phyloP scores from a whole-genome alignment of 305 asterid species.

The Nicotiana rustica region DNA sequence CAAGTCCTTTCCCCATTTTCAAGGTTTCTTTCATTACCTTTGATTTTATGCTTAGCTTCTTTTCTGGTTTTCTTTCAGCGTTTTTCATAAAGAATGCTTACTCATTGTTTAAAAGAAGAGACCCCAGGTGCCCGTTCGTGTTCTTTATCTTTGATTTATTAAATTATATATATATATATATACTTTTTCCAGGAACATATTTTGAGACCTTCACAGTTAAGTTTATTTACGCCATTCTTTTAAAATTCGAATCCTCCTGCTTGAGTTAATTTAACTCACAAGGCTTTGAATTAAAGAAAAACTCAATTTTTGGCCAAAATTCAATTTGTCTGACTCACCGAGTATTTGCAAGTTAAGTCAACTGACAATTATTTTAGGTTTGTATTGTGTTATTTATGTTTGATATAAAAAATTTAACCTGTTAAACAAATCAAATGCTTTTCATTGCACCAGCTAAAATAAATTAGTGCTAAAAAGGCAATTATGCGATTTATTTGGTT shows the following conservation, averaged over 20 bases:
- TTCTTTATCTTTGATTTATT: neutral
- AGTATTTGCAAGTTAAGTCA: neutral
- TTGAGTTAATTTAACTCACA: neutral
- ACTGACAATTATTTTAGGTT: neutral
- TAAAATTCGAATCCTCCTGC: neutral
- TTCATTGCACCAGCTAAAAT: neutral
- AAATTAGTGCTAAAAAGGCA: neutral
- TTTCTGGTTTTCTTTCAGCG: constrained; percentile 30
- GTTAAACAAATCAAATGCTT: too few relatives aligned
- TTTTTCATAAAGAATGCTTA: neutral
- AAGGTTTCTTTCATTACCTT: constrained; percentile 35
- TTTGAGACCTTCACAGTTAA: constrained; percentile 14
- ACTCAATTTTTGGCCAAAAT: neutral
- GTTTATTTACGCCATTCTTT: neutral
- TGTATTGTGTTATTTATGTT: neutral
- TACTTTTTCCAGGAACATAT: neutral
- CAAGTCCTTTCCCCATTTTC: constrained; percentile 37
- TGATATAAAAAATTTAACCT: neutral
- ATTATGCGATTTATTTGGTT: neutral
- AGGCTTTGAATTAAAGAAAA: neutral
- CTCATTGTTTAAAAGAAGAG: constrained; percentile 38
- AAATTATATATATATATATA: neutral
- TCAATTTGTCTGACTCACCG: neutral
- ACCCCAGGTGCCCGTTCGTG: constrained; percentile 28
- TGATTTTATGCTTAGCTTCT: constrained; percentile 33